Evolutionary conservation across 2,329 filamentous ascomycete species (phyloP).

Genomic region (Chrysosporium queenslandicum): DNA sequence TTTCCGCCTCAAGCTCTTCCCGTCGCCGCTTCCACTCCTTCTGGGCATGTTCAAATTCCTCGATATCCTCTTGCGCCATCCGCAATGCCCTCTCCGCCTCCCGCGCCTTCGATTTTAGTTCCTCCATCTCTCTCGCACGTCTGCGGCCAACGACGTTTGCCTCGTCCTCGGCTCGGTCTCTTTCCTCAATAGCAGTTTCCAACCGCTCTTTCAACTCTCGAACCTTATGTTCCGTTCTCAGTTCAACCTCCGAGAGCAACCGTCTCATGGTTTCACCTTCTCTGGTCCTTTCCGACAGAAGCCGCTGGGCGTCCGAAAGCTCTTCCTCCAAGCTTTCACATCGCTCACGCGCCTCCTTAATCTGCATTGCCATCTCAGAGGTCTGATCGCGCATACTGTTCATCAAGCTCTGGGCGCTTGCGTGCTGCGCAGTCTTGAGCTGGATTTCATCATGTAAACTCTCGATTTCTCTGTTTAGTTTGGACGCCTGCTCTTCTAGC

Average conservation of each 20-base stretch:
- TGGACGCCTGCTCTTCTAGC: constrained; percentile 63
- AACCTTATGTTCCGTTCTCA: constrained; percentile 67
- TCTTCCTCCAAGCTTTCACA: constrained; percentile 87
- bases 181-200: constrained; percentile 85
- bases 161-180: constrained; percentile 87
- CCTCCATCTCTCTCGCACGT: constrained; percentile 73
- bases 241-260: constrained; percentile 75
- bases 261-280: constrained; percentile 93
- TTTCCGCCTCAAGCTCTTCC: constrained; percentile 63
- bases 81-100: constrained; percentile 72
- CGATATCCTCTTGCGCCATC: constrained; percentile 60
- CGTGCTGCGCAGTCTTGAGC: constrained; percentile 75
- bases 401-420: constrained; percentile 72
- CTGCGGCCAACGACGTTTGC: constrained; percentile 66
- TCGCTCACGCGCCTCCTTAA: constrained; percentile 76
- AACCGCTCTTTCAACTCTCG: constrained; percentile 82
- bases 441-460: constrained; percentile 67
- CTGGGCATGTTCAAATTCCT: constrained; percentile 64
- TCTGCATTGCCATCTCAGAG: constrained; percentile 75
- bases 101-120: constrained; percentile 65
- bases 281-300: constrained; percentile 76
- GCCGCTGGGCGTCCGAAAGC: constrained; percentile 72
- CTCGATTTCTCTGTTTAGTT: constrained; percentile 57
- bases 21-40: constrained; percentile 63
- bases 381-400: constrained; percentile 90